Conservation (phyloP, 257 asterid species). For the Solanum bulbocastanum region DNA sequence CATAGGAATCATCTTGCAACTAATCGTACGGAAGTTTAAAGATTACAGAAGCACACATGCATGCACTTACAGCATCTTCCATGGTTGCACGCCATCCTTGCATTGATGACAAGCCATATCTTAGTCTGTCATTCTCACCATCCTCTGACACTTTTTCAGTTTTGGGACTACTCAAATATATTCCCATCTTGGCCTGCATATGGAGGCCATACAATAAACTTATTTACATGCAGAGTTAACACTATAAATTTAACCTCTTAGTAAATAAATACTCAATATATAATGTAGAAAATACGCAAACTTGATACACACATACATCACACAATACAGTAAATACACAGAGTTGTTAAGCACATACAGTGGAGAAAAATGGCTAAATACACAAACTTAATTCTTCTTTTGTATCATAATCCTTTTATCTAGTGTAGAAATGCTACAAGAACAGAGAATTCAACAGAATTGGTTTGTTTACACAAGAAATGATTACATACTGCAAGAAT, state of each 20-base stretch:
- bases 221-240: neutral
- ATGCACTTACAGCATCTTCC: constrained; percentile 89
- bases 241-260: neutral
- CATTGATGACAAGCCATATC: constrained; percentile 81
- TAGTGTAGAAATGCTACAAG: neutral
- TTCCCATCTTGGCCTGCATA: constrained; percentile 69
- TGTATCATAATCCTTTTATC: neutral
- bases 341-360: neutral
- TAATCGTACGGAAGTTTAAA: neutral
- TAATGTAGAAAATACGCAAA: neutral
- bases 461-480: neutral
- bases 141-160: constrained; percentile 71
- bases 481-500: neutral
- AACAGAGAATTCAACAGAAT: neutral
- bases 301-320: neutral
- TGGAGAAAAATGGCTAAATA: neutral
- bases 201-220: neutral
- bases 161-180: constrained; percentile 79
- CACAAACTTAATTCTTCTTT: neutral
- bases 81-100: constrained; percentile 95
- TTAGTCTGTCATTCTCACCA: constrained; percentile 70
- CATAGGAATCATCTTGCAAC: neutral
- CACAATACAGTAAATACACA: neutral
- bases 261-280: neutral
- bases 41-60: neutral